Evolutionary conservation across 192 early-diverging fungal genomes (phyloP).

Genomic region (Coemansia sp.): DNA sequence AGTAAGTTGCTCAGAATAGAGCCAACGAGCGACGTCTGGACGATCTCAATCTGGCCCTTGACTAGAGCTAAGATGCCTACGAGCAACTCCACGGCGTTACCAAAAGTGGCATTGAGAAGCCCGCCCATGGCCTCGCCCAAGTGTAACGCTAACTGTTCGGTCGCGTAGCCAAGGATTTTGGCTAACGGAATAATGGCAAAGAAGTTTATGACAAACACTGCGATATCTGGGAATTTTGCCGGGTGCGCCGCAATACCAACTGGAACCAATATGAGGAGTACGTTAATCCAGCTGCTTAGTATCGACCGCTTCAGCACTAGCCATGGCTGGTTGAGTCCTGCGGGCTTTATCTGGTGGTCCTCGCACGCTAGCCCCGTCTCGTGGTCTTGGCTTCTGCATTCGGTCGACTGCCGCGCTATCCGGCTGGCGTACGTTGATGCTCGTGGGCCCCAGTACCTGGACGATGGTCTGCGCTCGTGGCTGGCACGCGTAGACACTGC

Average conservation of each 20-base stretch:
- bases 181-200: conserved; percentile 91
- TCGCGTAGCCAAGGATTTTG: conserved; percentile 75
- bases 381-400: conserved; percentile 8
- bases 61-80: conserved; percentile 81
- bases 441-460: conserved; percentile 47
- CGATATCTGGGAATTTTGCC: conserved; percentile 66
- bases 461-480: conserved; percentile 17
- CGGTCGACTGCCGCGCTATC: conserved; percentile 39
- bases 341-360: conserved; percentile 25
- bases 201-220: conserved; percentile 85
- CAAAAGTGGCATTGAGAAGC: conserved; percentile 78
- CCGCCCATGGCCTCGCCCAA: conserved; percentile 76
- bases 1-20: conserved; percentile 89
- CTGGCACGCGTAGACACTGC: neutral
- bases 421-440: conserved; percentile 43
- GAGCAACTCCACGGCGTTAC: conserved; percentile 89
- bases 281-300: conserved; percentile 67
- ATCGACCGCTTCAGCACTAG: conserved; percentile 58
- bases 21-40: conserved; percentile 88
- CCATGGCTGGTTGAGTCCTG: conserved; percentile 46
- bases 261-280: conserved; percentile 76
- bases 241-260: conserved; percentile 70
- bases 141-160: conserved; percentile 71
- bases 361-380: conserved; percentile 15
- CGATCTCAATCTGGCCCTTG: conserved; percentile 76